Conservation (phyloP, 2,329 filamentous ascomycete species). For the Didymella segeticola region DNA sequence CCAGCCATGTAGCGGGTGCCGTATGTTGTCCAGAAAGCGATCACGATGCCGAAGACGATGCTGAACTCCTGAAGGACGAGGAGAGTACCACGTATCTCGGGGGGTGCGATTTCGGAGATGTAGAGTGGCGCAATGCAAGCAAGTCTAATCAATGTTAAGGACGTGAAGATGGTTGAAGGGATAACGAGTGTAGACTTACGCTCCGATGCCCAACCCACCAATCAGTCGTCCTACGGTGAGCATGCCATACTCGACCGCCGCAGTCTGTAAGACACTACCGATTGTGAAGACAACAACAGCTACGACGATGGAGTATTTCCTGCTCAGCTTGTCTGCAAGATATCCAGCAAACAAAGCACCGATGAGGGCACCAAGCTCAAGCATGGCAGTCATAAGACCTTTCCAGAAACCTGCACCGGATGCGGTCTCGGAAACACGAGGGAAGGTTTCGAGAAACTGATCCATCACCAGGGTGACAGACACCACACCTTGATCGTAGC, state of each 20-base stretch:
- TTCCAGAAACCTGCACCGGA: slow-evolving; percentile 55
- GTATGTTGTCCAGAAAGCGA: slow-evolving; percentile 64
- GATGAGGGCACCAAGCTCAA: slow-evolving; percentile 60
- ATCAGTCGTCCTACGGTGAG: slow-evolving; percentile 58
- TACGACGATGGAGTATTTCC: slow-evolving; percentile 60
- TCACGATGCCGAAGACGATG: slow-evolving; percentile 57
- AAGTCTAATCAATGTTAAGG: slow-evolving; percentile 26
- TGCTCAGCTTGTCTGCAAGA: slow-evolving; percentile 60
- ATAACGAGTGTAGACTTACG: slow-evolving; percentile 43
- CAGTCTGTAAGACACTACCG: slow-evolving; percentile 60
- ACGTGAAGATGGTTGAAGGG: not conserved
- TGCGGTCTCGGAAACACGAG: slow-evolving; percentile 51
- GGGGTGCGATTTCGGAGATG: slow-evolving; percentile 60
- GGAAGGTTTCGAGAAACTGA: slow-evolving; percentile 57
- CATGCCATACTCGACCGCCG: slow-evolving; percentile 59
- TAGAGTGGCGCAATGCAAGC: slow-evolving; percentile 59
- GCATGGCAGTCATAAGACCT: slow-evolving; percentile 61
- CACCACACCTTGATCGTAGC: slow-evolving; percentile 53
- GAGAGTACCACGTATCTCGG: slow-evolving; percentile 57
- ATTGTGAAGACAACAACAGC: slow-evolving; percentile 60
- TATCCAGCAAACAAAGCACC: slow-evolving; percentile 50
- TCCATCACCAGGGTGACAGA: slow-evolving; percentile 60
- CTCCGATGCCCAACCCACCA: slow-evolving; percentile 61
- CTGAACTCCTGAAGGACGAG: slow-evolving; percentile 58
- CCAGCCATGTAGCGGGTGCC: slow-evolving; percentile 54